Evolutionary conservation across 2,329 filamentous ascomycete genomes (phyloP).

Genomic region (Magnaporthiopsis incrustans): DNA sequence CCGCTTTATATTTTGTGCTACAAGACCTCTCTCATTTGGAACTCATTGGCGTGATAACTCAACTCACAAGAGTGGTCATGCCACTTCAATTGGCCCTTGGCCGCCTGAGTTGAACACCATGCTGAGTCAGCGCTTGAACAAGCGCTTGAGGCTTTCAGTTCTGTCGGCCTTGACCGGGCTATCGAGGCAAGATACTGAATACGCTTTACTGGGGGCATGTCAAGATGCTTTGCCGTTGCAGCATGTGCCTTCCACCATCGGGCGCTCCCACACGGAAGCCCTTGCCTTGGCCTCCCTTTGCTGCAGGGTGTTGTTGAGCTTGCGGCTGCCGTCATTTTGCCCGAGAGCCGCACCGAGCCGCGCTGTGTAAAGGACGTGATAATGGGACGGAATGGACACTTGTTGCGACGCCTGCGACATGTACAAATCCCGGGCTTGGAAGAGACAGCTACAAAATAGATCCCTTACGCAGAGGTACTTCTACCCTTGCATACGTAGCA

Average conservation of each 20-base stretch:
- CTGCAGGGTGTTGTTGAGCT: background rate
- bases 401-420: background rate
- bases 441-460: background rate
- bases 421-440: background rate
- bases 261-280: background rate
- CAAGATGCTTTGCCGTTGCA: background rate
- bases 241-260: background rate
- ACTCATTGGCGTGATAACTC: background rate
- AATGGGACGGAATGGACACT: background rate
- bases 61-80: background rate
- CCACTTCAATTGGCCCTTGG: background rate
- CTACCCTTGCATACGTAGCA: no score
- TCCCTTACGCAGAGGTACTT: background rate
- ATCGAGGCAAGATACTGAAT: background rate
- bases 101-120: background rate
- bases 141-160: background rate
- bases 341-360: background rate
- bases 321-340: background rate
- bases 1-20: background rate
- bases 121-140: no score
- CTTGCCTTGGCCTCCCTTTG: background rate
- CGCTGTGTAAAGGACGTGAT: background rate
- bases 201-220: background rate
- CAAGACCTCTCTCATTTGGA: background rate
- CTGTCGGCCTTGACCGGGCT: background rate